Evolutionary conservation across 2,329 filamentous ascomycete species (phyloP).

Genomic region (Neoascochyta sp.): DNA sequence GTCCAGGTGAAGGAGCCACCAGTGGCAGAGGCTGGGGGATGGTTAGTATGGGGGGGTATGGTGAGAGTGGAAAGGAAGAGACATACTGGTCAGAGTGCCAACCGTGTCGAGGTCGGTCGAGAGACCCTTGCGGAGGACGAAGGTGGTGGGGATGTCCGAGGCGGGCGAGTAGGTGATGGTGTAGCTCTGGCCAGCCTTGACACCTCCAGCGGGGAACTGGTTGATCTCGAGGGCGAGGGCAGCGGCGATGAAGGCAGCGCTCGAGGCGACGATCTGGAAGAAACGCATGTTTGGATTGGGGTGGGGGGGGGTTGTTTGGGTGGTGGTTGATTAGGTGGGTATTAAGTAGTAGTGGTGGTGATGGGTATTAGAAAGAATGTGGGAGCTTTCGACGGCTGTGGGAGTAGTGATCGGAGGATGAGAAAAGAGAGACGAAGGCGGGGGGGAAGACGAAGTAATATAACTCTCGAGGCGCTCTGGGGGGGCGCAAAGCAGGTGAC

Average conservation of each 20-base stretch:
- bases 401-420: slow-evolving; percentile 18
- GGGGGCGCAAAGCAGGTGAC: too few species aligned
- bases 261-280: slow-evolving; percentile 46
- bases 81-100: slow-evolving; percentile 48
- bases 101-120: slow-evolving; percentile 51
- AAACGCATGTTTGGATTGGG: slow-evolving; percentile 48
- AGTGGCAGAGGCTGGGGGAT: slow-evolving; percentile 37
- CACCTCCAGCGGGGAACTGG: slow-evolving; percentile 44
- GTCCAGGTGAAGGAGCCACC: slow-evolving; percentile 52
- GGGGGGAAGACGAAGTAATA: too few species aligned
- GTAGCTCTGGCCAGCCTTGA: slow-evolving; percentile 49
- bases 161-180: slow-evolving; percentile 50
- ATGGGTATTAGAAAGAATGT: slow-evolving; percentile 29
- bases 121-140: slow-evolving; percentile 54
- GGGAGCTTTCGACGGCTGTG: slow-evolving; percentile 14
- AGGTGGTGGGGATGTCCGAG: slow-evolving; percentile 47
- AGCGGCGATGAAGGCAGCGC: slow-evolving; percentile 35
- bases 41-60: slow-evolving; percentile 11
- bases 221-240: slow-evolving; percentile 51
- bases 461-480: too few species aligned
- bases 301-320: slow-evolving; percentile 8
- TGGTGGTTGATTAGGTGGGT: slow-evolving; percentile 15
- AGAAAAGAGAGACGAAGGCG: slow-evolving; percentile 13
- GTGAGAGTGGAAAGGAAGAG: not conserved
- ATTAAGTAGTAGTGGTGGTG: slow-evolving; percentile 13